Percentiles rank a stretch among this genome's conserved stretches.
Conservation (phyloP, 306 rosid species). For the Rosa multiflora region DNA sequence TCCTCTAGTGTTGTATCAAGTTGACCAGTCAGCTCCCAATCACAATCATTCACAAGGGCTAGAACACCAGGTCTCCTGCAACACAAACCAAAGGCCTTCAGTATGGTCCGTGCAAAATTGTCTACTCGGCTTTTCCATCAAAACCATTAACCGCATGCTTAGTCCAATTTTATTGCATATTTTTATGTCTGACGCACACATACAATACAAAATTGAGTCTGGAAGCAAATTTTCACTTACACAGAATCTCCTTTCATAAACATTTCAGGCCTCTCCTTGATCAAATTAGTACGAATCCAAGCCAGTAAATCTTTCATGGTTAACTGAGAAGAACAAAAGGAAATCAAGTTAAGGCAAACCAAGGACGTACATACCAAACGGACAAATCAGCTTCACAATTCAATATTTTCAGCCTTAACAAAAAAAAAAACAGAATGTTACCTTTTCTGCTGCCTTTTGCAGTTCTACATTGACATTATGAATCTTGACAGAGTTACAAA, state of each 20-base stretch:
- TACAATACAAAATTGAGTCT: background rate
- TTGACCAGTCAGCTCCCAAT: conserved; percentile 96
- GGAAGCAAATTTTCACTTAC: conserved; percentile 47
- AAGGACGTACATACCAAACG: background rate
- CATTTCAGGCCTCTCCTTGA: conserved; percentile 98
- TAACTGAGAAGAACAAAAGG: conserved; percentile 45
- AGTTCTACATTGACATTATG: conserved; percentile 63
- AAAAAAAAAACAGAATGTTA: conserved; percentile 10
- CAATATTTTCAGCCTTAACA: background rate
- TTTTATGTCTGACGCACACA: background rate
- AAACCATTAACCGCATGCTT: background rate
- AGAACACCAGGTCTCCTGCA: conserved; percentile 97
- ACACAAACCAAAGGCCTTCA: conserved; percentile 23
- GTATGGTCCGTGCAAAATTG: background rate
- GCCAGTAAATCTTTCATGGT: conserved; percentile 80
- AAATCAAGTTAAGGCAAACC: conserved; percentile 9
- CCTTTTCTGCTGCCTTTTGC: conserved; percentile 60
- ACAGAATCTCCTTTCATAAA: conserved; percentile 95
- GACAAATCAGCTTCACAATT: conserved; percentile 1
- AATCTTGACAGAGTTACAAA: conserved; percentile 83
- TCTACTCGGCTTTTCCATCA: background rate
- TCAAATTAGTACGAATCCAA: conserved; percentile 80
- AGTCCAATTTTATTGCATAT: background rate
- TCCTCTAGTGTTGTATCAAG: conserved; percentile 76
- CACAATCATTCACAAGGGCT: conserved; percentile 89